These are phyloP conservation scores for Lyophyllum shimeji DNA, from an alignment of 768 basidiomycete genomes.

Conservation along the genomic window DNA sequence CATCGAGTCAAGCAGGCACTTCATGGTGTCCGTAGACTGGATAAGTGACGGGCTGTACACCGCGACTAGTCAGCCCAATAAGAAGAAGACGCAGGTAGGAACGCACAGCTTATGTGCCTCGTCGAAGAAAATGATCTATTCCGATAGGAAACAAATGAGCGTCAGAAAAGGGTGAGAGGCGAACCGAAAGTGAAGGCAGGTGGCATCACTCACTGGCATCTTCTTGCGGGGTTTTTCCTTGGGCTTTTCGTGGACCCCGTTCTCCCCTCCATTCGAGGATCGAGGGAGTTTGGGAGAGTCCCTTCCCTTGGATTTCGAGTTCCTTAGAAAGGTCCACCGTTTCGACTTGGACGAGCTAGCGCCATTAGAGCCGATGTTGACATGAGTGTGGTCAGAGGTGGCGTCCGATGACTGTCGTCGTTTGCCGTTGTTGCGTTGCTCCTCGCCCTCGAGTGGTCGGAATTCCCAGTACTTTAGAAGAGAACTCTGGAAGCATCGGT, in stretches of 20 bases:
- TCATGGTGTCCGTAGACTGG: conserved; percentile 79
- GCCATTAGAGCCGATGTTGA: conserved; percentile 29
- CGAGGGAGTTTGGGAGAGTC: conserved; percentile 16
- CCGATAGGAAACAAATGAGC: neutral
- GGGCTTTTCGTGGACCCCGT: conserved; percentile 30
- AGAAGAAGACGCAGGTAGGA: neutral
- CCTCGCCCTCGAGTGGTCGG: conserved; percentile 36
- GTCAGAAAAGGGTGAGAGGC: neutral
- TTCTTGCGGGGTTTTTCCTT: conserved; percentile 51
- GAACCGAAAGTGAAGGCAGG: neutral
- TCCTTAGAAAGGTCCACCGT: conserved; percentile 32
- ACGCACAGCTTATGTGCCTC: conserved; percentile 82
- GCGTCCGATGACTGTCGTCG: conserved; percentile 28
- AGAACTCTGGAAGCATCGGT: conserved; percentile 47
- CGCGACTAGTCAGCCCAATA: neutral
- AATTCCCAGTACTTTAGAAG: conserved; percentile 76
- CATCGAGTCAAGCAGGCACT: conserved; percentile 81
- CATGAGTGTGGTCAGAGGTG: conserved; percentile 43
- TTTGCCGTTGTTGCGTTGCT: conserved; percentile 20
- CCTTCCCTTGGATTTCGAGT: conserved; percentile 28
- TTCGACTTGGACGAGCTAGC: conserved; percentile 18
- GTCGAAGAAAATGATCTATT: conserved; percentile 70
- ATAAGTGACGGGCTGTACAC: conserved; percentile 66
- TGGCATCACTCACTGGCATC: conserved; percentile 22
- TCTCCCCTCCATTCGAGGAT: conserved; percentile 21